Conservation (phyloP, 2,329 filamentous ascomycete species). For the Esteya vermicola region DNA sequence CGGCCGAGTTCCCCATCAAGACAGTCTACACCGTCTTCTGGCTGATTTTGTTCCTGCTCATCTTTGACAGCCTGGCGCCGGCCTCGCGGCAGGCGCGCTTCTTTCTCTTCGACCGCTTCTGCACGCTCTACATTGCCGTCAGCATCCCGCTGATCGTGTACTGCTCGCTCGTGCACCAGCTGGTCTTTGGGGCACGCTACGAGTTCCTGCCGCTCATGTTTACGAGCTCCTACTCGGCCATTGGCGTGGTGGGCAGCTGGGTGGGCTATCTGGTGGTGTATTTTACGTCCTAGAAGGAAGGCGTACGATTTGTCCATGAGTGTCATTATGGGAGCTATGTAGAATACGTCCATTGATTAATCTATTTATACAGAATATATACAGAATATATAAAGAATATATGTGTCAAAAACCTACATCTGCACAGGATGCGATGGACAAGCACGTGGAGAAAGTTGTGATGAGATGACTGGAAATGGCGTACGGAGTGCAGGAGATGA, state of each 20-base stretch:
- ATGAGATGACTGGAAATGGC: too few species aligned
- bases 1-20: constrained; percentile 87
- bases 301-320: too few species aligned
- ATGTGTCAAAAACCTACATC: too few species aligned
- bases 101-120: constrained; percentile 84
- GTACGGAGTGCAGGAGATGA: too few species aligned
- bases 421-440: too few species aligned
- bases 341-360: too few species aligned
- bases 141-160: constrained; percentile 84
- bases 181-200: constrained; percentile 69
- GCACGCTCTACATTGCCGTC: constrained; percentile 74
- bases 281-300: constrained; percentile 40
- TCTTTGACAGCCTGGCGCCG: constrained; percentile 77
- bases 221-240: constrained; percentile 82
- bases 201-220: constrained; percentile 97
- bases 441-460: too few species aligned
- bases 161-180: constrained; percentile 67
- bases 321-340: too few species aligned
- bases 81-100: constrained; percentile 67
- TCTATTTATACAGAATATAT: not conserved
- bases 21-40: constrained; percentile 85
- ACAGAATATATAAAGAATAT: too few species aligned
- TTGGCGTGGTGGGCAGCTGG: constrained; percentile 95
- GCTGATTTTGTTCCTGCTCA: constrained; percentile 72
- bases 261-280: constrained; percentile 88